phyloP scores from a whole-genome alignment of 2,329 filamentous ascomycete species.

The Tolypocladium nubicola region DNA sequence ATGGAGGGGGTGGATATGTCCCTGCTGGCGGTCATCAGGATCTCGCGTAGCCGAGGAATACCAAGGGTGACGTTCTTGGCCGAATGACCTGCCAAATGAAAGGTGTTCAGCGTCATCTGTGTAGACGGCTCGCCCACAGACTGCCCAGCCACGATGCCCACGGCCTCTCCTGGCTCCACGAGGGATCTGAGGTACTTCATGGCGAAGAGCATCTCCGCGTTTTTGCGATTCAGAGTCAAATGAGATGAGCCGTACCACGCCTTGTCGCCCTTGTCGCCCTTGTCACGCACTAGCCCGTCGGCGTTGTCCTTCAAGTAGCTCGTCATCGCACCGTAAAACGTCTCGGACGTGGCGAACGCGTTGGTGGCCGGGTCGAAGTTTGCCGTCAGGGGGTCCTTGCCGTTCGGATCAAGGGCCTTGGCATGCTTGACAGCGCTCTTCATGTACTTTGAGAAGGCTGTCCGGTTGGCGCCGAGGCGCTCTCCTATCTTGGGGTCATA shows the following conservation, averaged over 20 bases:
- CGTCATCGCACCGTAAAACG: slow-evolving; percentile 62
- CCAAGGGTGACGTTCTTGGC: slow-evolving; percentile 97
- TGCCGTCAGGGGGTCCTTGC: slow-evolving; percentile 65
- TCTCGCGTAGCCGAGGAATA: slow-evolving; percentile 94
- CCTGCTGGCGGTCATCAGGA: slow-evolving; percentile 91
- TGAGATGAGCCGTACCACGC: slow-evolving; percentile 11
- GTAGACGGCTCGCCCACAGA: slow-evolving; percentile 96
- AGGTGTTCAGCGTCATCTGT: slow-evolving; percentile 98
- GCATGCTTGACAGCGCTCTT: slow-evolving; percentile 72
- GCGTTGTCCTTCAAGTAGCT: slow-evolving; percentile 73
- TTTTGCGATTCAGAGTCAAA: slow-evolving; percentile 51
- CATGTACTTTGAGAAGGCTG: slow-evolving; percentile 62
- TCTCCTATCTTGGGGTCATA: slow-evolving; percentile 43
- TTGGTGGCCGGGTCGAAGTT: slow-evolving; percentile 66
- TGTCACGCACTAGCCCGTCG: slow-evolving; percentile 43
- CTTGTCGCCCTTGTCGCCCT: slow-evolving; percentile 31
- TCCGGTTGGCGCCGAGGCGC: slow-evolving; percentile 39
- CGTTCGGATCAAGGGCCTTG: slow-evolving; percentile 42
- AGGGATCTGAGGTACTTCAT: slow-evolving; percentile 89
- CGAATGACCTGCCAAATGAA: slow-evolving; percentile 97
- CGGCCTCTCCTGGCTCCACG: slow-evolving; percentile 89
- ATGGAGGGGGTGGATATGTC: slow-evolving; percentile 85
- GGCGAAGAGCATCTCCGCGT: slow-evolving; percentile 74
- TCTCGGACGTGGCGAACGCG: slow-evolving; percentile 81
- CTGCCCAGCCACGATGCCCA: slow-evolving; percentile 93